Evolutionary conservation across 1,284 basidiomycete species (phyloP), one percentile per base, ranked within the genome.

Genomic region (Inonotus obliquus): DNA sequence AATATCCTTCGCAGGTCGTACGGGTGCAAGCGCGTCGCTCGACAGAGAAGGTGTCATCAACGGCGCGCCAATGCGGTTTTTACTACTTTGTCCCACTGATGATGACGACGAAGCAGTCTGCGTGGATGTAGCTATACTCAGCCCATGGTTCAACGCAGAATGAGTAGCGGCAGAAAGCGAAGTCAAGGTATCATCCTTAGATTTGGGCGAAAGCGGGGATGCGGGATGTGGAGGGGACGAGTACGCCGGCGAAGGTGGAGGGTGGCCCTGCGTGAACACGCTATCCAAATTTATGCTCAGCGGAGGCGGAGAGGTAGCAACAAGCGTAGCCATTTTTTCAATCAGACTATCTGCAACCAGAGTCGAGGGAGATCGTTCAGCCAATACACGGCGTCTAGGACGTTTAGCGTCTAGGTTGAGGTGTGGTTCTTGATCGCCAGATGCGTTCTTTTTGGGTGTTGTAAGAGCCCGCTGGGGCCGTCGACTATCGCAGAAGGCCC

Each of bases 1-100:
- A 62, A 86, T 71, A 69, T 91, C 86, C 69, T 83, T 85, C 35
- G 84, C 79, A 3, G 88, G 88, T 49, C 82, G 78, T 68, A 83
- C 83, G 63, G 83, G 82, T 25, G 78, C 67, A 57, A 76, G 71
- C 69, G 83, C 81, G 57, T 85, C 83, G 35, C 23, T n/a, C 23
- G 35, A 35, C 25, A 23, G 5, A 11, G 37, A 7, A 21, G 44
- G 29, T n/a, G 56, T 38, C 29, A 25, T 27, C 27, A 52, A 52
- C 41, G 32, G 9, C 47, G 51, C 51, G 51, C 32, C 29, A 35
- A 32, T 32, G 4, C 17, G n/a, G 13, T 14, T 29, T 7, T 32
- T 11, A 29, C 11, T 25, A 11, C n/a, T 7, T 32, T 32, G 32
- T 11, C n/a, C 23, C 23, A 35, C 23, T 45, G 21, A 19, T 14